Conservation (phyloP, 352 stramenopile genomes). For the Globisporangium echinulatum region DNA sequence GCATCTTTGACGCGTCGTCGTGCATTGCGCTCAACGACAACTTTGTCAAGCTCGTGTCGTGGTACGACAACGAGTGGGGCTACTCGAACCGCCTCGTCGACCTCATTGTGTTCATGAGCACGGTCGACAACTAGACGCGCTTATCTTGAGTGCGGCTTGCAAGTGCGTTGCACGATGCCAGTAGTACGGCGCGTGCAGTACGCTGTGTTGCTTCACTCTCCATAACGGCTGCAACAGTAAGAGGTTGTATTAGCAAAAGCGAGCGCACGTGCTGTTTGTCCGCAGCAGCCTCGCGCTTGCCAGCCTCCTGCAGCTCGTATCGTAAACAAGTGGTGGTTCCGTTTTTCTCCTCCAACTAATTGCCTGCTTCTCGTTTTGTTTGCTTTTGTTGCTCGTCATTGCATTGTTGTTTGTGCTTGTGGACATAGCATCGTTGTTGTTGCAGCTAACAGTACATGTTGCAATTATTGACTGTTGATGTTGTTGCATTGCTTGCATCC, state of each 20-base stretch:
- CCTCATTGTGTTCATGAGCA: constrained; percentile 41
- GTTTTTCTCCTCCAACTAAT: not conserved
- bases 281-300: too few relatives aligned
- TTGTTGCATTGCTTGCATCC: too few relatives aligned
- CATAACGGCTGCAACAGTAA: too few relatives aligned
- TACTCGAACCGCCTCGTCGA: constrained; percentile 90
- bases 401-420: too few relatives aligned
- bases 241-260: not conserved
- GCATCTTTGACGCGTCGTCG: constrained; percentile 96
- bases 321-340: not conserved
- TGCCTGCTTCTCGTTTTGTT: too few relatives aligned
- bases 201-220: too few relatives aligned
- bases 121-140: constrained; percentile 35
- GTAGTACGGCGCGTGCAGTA: too few relatives aligned
- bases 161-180: not conserved
- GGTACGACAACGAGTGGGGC: constrained; percentile 94
- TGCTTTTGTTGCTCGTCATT: too few relatives aligned
- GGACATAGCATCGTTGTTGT: too few relatives aligned
- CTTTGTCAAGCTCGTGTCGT: constrained; percentile 95
- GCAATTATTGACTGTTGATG: too few relatives aligned
- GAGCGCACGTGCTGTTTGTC: not conserved
- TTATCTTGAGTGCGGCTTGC: not conserved
- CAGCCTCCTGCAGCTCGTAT: not conserved
- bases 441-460: too few relatives aligned
- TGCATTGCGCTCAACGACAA: constrained; percentile 96